A percentile compares a stretch with the other conserved stretches of the same genome.
Evolutionary conservation across 2,329 filamentous ascomycete genomes (phyloP).

Genomic region (Tolypocladium sp.): DNA sequence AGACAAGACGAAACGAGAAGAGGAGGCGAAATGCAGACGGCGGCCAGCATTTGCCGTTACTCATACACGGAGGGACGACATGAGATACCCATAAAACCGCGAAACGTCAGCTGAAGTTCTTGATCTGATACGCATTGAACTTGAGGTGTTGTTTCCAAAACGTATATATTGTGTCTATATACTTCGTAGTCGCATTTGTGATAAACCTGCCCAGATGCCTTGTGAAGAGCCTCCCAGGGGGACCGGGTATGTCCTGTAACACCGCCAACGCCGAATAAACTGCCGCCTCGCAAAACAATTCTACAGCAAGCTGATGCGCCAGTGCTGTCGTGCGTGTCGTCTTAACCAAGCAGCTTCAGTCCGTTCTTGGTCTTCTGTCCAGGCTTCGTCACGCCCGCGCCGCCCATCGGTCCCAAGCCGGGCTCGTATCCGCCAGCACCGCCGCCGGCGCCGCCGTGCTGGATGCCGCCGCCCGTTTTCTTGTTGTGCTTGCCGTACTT

Average conservation of each 20-base stretch:
- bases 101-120: not conserved
- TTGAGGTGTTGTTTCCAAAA: not conserved
- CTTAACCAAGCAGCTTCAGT: constrained; percentile 48
- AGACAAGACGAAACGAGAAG: not conserved
- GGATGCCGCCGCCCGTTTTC: constrained; percentile 17
- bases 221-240: not conserved
- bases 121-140: not conserved
- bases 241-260: not conserved
- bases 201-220: not conserved
- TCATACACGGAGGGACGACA: not conserved
- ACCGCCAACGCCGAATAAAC: not conserved
- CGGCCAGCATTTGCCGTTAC: not conserved
- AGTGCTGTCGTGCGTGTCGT: not conserved
- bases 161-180: not conserved
- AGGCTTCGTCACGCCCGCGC: constrained; percentile 49
- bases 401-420: constrained; percentile 37
- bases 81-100: not conserved
- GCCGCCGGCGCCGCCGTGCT: constrained; percentile 6
- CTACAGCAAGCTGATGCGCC: not conserved
- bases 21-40: not conserved
- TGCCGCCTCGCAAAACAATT: not conserved
- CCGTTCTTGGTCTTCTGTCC: constrained; percentile 62
- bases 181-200: not conserved
- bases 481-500: constrained; percentile 23
- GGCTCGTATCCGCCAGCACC: constrained; percentile 35